Conservation (phyloP, 371 early-diverging fungal species). For the Caulochytrium protostelioides region DNA sequence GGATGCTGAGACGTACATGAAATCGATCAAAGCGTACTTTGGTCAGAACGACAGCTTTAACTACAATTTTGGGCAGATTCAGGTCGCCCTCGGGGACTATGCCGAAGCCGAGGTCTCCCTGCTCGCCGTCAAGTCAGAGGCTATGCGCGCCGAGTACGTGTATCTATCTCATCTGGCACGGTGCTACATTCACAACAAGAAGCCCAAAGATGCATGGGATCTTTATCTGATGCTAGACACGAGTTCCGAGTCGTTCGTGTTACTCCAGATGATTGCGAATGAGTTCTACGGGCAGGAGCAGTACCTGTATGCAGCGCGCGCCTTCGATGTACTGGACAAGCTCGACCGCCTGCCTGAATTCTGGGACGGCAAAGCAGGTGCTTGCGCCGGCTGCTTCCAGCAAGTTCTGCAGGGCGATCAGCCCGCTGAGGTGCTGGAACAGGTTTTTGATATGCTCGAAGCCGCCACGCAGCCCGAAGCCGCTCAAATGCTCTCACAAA, state of each 20-base stretch:
- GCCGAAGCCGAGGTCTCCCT: slow-evolving; percentile 29
- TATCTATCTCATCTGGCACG: slow-evolving; percentile 26
- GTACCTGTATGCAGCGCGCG: slow-evolving; percentile 24
- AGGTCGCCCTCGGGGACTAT: slow-evolving; percentile 23
- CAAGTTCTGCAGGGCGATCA: slow-evolving; percentile 4
- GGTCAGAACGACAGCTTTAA: slow-evolving; percentile 36
- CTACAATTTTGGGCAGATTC: slow-evolving; percentile 30
- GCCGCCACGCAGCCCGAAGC: too few relatives aligned
- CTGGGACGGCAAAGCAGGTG: slow-evolving; percentile 36
- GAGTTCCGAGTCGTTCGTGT: slow-evolving; percentile 27
- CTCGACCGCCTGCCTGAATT: slow-evolving; percentile 30
- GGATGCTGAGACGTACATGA: slow-evolving; percentile 29
- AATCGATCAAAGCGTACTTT: slow-evolving; percentile 34
- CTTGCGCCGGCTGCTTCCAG: slow-evolving; percentile 28
- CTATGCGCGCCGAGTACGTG: slow-evolving; percentile 23
- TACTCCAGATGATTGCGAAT: slow-evolving; percentile 29
- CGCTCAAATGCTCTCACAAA: too few relatives aligned
- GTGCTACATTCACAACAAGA: slow-evolving; percentile 33
- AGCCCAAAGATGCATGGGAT: slow-evolving; percentile 30
- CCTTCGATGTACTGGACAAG: slow-evolving; percentile 30
- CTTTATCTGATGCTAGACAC: slow-evolving; percentile 34
- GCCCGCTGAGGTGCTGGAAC: not conserved
- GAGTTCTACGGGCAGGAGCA: slow-evolving; percentile 29
- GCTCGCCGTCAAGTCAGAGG: slow-evolving; percentile 23
- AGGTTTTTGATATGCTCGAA: too few relatives aligned